Conservation (phyloP, 140 eudicot genomes). For the Senecio squalidus region DNA sequence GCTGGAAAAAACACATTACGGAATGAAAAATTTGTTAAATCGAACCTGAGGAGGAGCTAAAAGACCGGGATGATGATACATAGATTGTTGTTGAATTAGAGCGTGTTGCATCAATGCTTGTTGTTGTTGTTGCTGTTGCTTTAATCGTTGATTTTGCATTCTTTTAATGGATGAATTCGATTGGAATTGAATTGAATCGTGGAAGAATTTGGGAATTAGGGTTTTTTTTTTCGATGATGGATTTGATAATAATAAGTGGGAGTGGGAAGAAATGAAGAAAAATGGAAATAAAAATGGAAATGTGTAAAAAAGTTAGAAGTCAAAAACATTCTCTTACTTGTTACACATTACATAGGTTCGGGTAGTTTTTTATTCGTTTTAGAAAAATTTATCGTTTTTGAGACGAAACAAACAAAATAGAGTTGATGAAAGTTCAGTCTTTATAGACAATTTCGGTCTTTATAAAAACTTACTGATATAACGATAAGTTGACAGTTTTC, state of each 20-base stretch:
- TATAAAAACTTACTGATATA: no score
- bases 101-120: constrained; percentile 82
- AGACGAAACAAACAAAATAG: no score
- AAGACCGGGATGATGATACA: constrained; percentile 70
- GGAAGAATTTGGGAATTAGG: not conserved
- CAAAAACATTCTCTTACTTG: no score
- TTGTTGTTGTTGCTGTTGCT: constrained; percentile 59
- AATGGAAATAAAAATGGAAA: not conserved
- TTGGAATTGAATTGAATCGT: no score
- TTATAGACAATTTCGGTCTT: no score
- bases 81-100: constrained; percentile 63
- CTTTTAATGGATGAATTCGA: not conserved
- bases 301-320: not conserved
- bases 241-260: not conserved
- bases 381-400: no score
- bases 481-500: no score
- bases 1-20: not conserved
- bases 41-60: constrained; percentile 79
- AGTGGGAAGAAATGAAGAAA: not conserved
- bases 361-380: no score
- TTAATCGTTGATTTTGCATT: constrained; percentile 65
- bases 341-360: not conserved
- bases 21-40: not conserved
- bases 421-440: no score
- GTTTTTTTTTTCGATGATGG: not conserved